Conservation (phyloP, 2,329 filamentous ascomycete genomes). For the Rugonectria rugulosa region DNA sequence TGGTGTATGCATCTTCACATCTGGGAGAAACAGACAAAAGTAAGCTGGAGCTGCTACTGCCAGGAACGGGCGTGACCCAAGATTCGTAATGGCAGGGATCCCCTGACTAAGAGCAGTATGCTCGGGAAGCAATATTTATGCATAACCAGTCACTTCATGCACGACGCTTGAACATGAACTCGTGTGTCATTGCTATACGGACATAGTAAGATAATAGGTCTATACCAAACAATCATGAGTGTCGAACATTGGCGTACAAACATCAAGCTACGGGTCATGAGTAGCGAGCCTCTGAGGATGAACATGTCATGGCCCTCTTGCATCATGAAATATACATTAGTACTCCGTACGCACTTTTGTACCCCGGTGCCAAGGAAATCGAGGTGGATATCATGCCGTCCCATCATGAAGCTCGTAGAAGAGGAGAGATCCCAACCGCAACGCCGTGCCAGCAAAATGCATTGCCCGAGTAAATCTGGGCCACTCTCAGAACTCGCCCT, state of each 20-base stretch:
- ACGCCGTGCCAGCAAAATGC: conserved; percentile 45
- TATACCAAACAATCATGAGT: conserved; percentile 9
- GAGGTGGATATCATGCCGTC: conserved; percentile 51
- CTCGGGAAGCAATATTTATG: conserved; percentile 4
- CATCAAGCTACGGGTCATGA: conserved; percentile 21
- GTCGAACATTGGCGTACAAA: conserved; percentile 9
- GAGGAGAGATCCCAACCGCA: conserved; percentile 46
- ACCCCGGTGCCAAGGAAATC: conserved; percentile 32
- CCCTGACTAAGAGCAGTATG: conserved; percentile 1
- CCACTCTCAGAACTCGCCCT: conserved; percentile 62
- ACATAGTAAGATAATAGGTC: not conserved
- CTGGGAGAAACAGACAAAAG: too few relatives aligned
- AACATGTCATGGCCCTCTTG: conserved; percentile 17
- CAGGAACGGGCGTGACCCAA: not conserved
- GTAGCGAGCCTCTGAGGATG: conserved; percentile 25
- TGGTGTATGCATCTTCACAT: not conserved
- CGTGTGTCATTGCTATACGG: conserved; percentile 4
- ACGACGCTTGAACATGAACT: not conserved
- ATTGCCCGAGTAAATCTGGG: conserved; percentile 30
- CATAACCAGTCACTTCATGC: conserved; percentile 14
- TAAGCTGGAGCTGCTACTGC: not conserved
- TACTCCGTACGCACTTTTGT: conserved; percentile 26
- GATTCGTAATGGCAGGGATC: conserved; percentile 4
- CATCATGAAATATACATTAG: conserved; percentile 35
- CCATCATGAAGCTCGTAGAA: conserved; percentile 50